Evolutionary conservation across 768 basidiomycete species (phyloP), one percentile per base, ranked within the genome.

Genomic region (Lentinula sp.): DNA sequence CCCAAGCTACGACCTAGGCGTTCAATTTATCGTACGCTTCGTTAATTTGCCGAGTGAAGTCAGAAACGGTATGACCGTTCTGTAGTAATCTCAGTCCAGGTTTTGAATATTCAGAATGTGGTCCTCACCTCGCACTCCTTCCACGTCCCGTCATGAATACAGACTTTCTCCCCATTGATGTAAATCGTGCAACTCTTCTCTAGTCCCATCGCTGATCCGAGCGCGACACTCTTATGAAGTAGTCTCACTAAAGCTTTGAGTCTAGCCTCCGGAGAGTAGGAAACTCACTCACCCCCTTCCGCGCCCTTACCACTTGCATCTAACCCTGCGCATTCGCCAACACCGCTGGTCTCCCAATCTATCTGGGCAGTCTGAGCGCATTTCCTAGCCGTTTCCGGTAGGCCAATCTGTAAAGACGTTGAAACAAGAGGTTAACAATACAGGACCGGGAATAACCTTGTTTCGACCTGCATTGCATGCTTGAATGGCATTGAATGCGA

Each of bases 181-280:
- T 93, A 67, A 49, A 98, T 78, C 6, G 94, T 94, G 75, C 95
- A 97, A 69, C 93, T 95, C 74, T 87, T 94, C 59, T 74, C 68
- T 63, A 95, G 84, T 4, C 77, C 82, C 67, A 86, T 61, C 18
- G 74, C 65, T 57, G 74, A 64, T 1, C 75, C 81, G 35, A 71
- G 62, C 35, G 69, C 63, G 20, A 87, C 77, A 65, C 86, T 95
- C 55, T 86, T 76, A 63, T 79, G 75, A 64, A 95, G 69, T 54
- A 95, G 70, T n/a, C 70, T 68, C 4, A 60, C 59, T 59, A 41
- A 20, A 46, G 16, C 4, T 2, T 23, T 9, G n/a, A 23, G 20
- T 15, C 33, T 16, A 20, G 46, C 28, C 4, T 28, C 28, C 28
- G 28, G 28, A 28, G 28, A 28, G 28, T 2, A 2, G 28, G 9